Evolutionary conservation across 805 yeast genomes (phyloP), one percentile per base, ranked within the genome.

Genomic region (Suhomyces emberorum): DNA sequence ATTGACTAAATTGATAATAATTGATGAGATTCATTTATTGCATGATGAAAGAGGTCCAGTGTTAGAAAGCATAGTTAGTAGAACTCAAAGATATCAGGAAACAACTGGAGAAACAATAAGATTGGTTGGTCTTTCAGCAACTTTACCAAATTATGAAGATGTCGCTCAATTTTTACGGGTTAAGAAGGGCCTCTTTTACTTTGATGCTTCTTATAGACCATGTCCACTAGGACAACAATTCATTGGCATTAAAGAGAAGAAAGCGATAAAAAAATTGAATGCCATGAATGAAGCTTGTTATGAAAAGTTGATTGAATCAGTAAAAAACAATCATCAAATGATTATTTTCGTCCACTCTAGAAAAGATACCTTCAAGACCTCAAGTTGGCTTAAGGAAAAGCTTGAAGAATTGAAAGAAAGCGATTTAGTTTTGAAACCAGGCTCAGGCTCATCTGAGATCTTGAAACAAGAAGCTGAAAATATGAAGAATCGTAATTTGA

Each of bases 11-110:
- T 69, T 91, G 15, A 60, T 91, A 7, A 83, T 91, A 18, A 78
- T 93, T 34, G 98, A 91, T 66, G 98, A 91, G 59, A 83, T 91
- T 40, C 98, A 91, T 69, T 68, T 91, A 34, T 66, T 91, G 44
- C 96, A 91, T 55, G 98, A 91, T 54, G 88, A 81, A 48, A 79
- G 98, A 68, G 98, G 98, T 3, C 96, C 97, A 0, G 97, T 89
- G 0, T 49, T 91, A 30, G 98, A 91, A 54, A 79, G 83, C 50
- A 83, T 91, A 34, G 91, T 91, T 4, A 78, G 95, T 3, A 72
- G 98, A 52, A 74, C 85, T 1, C 47, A 81, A 12, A 63, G 83
- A 38, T 65, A 69, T 28, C 48, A 59, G 2, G 72, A 70, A 30
- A 59, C 60, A 8, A 57, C 73, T 0, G 70, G 69, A 6, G 71